A percentile compares a stretch with the other conserved stretches of the same genome.
Evolutionary conservation across 2,329 filamentous ascomycete genomes (phyloP).

Genomic region (Fusarium newnesense): DNA sequence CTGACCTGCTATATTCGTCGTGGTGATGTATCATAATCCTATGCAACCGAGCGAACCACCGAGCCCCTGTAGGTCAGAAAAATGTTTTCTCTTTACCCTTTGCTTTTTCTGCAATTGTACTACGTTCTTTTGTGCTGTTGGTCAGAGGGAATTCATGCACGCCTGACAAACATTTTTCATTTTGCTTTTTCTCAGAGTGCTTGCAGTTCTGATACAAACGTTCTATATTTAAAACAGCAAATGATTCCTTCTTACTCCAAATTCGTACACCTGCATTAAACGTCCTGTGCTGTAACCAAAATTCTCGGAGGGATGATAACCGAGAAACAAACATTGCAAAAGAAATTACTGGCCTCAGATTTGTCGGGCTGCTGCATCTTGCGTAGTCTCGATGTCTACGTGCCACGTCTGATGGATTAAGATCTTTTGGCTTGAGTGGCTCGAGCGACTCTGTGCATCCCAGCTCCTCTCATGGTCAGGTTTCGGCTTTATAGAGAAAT

Average conservation of each 20-base stretch:
- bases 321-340: neutral
- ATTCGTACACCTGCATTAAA: constrained; percentile 8
- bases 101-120: neutral
- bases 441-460: constrained; percentile 37
- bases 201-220: neutral
- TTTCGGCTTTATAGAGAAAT: constrained; percentile 2
- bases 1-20: constrained; percentile 5
- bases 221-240: neutral
- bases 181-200: neutral
- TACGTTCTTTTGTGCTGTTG: neutral
- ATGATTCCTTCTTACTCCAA: neutral
- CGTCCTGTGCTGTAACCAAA: constrained; percentile 4
- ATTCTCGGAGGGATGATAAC: neutral
- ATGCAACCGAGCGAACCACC: neutral
- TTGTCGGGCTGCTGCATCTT: neutral
- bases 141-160: constrained; percentile 1
- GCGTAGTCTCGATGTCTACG: constrained; percentile 40
- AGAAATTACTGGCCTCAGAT: neutral
- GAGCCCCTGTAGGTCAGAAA: constrained; percentile 1
- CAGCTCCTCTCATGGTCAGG: constrained; percentile 11
- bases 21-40: constrained; percentile 14
- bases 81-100: constrained; percentile 3
- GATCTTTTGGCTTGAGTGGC: constrained; percentile 45
- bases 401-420: constrained; percentile 46
- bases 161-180: neutral